Evolutionary conservation across 192 early-diverging fungal species (phyloP), one percentile per base, ranked within the genome.

Genomic region (Linnemannia zychae): DNA sequence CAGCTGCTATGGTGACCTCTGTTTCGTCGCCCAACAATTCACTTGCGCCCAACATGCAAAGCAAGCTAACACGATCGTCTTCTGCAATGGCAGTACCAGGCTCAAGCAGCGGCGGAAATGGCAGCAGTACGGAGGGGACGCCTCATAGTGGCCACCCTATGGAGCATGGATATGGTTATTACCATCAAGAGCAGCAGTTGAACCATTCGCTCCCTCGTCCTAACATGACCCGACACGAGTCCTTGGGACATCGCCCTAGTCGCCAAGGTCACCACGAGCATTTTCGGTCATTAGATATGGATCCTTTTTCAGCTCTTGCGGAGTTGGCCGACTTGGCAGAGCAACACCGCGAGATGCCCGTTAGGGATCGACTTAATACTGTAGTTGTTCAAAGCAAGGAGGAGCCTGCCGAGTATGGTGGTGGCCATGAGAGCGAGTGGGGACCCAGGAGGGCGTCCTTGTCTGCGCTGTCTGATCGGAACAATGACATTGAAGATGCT

Each of bases 321-420:
- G 83, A 85, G 65, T 68, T 85, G 37, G 83, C 83, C 13, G 73
- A 75, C 63, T 36, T 76, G 47, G 83, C 83, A 11, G 83, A 85
- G 44, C 77, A 79, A 44, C 74, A 75, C 17, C 77, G 74, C 4
- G 78, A 79, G 17, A 76, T 85, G 77, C 67, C 67, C 15, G 52
- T 24, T 20, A 24, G 49, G 13, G 52, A 38, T 48, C 72, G 68
- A 9, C 72, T 73, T 9, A 50, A 16, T 28, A 77, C 80, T 2
- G 48, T 76, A 6, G 69, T 71, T 28, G 53, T 76, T 12, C 80
- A 82, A 34, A 82, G 70, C 75, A 57, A 60, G 38, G 81, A 76
- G 6, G 71, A 76, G 0, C 28, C 37, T 0, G 60, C 53, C 4
- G 74, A 76, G n/a, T 47, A 76, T 31, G 49, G 44, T 0, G 40